Conservation (phyloP, 495 filamentous ascomycete genomes). For the Penicillium herquei region DNA sequence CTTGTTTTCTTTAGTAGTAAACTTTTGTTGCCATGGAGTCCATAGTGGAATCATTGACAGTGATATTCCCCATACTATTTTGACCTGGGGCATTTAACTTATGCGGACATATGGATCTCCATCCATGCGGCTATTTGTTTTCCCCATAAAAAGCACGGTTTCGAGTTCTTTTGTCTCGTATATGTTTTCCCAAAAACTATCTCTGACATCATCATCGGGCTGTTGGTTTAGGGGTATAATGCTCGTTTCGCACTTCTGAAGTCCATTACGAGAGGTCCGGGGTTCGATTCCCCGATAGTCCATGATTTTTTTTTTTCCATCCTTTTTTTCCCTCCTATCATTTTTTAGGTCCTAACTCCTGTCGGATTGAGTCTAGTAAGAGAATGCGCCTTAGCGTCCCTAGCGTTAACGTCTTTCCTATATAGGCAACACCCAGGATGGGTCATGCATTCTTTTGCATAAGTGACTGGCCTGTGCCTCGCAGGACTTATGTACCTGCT, state of each 20-base stretch:
- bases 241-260: conserved; percentile 21
- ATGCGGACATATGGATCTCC: background rate
- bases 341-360: background rate
- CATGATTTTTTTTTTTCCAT: conserved; percentile 6
- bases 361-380: background rate
- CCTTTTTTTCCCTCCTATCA: background rate
- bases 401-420: background rate
- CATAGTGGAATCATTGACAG: background rate
- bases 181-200: too few species aligned
- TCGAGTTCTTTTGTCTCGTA: too few species aligned
- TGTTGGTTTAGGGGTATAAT: conserved; percentile 25
- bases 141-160: conserved; percentile 1
- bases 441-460: background rate
- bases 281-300: conserved; percentile 28
- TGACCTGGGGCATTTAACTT: background rate
- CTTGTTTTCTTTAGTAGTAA: background rate
- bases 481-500: background rate
- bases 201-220: conserved; percentile 13
- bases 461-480: background rate
- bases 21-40: too few species aligned
- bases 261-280: conserved; percentile 18
- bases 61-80: background rate
- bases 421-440: conserved; percentile 1
- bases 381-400: background rate
- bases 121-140: conserved; percentile 13